Percentiles rank a stretch among this genome's conserved stretches.
phyloP scores from a whole-genome alignment of 2,329 filamentous ascomycete species.

The Macroventuria anomochaeta region DNA sequence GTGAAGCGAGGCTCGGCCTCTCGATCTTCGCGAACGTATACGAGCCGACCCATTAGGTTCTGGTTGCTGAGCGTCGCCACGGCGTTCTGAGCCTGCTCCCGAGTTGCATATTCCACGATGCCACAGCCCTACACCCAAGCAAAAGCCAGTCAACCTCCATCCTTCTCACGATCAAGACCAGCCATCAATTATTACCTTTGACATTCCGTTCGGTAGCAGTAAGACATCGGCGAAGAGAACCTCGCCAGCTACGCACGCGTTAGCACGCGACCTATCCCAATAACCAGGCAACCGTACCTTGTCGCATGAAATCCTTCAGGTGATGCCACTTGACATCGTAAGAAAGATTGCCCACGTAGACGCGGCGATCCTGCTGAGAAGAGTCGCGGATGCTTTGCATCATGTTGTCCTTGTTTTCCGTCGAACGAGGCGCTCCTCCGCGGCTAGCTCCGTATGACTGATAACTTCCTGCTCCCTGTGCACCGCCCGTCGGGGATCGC shows the following conservation, averaged over 20 bases:
- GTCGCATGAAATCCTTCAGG: slow-evolving; percentile 99
- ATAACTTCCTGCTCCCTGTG: slow-evolving; percentile 72
- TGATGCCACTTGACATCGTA: slow-evolving; percentile 99
- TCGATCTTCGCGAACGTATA: slow-evolving; percentile 98
- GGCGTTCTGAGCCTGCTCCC: slow-evolving; percentile 97
- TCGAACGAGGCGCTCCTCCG: slow-evolving; percentile 63
- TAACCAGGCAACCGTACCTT: slow-evolving; percentile 70
- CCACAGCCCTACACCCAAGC: slow-evolving; percentile 98
- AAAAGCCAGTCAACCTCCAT: slow-evolving; percentile 99
- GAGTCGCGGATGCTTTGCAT: slow-evolving; percentile 93
- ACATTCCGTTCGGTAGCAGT: slow-evolving; percentile 99
- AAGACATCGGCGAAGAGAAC: slow-evolving; percentile 99
- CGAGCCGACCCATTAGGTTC: slow-evolving; percentile 96
- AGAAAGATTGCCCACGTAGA: slow-evolving; percentile 98
- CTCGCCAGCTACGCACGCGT: slow-evolving; percentile 79
- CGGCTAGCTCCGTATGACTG: slow-evolving; percentile 63
- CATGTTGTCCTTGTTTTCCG: slow-evolving; percentile 94
- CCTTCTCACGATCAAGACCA: slow-evolving; percentile 76
- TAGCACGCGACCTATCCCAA: slow-evolving; percentile 35
- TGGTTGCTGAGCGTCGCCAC: slow-evolving; percentile 99
- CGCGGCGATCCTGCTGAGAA: slow-evolving; percentile 97
- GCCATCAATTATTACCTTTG: slow-evolving; percentile 98
- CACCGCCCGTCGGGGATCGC: slow-evolving; percentile 84
- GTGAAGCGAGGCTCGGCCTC: slow-evolving; percentile 97
- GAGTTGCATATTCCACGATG: slow-evolving; percentile 99